Evolutionary conservation across 805 yeast species (phyloP).

Genomic region (Hyphopichia homilentoma): DNA sequence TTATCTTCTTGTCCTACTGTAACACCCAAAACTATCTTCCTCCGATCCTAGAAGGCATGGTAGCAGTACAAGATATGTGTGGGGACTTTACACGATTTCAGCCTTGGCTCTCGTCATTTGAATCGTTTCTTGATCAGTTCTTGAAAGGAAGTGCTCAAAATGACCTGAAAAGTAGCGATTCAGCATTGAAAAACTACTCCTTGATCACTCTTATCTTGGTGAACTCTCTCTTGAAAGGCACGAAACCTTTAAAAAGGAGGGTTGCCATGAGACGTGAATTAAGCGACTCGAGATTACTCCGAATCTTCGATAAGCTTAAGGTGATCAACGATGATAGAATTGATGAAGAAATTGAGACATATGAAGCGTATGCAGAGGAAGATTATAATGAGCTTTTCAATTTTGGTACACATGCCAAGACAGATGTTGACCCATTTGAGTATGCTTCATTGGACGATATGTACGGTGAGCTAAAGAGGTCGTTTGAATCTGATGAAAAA

Average conservation of each 20-base stretch:
- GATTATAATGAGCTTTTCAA: conserved; percentile 26
- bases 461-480: conserved; percentile 10
- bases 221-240: conserved; percentile 29
- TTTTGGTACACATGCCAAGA: conserved; percentile 1
- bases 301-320: conserved; percentile 32
- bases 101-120: conserved; percentile 39
- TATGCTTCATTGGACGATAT: conserved; percentile 10
- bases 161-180: conserved; percentile 9
- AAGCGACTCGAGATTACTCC: conserved; percentile 29
- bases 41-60: conserved; percentile 28
- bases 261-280: conserved; percentile 32
- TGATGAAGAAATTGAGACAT: conserved; percentile 34
- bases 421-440: conserved; percentile 1
- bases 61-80: conserved; percentile 27
- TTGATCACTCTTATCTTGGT: conserved; percentile 34
- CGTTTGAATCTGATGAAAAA: conserved; percentile 2
- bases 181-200: conserved; percentile 27
- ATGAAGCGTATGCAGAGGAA: conserved; percentile 36
- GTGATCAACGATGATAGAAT: conserved; percentile 26
- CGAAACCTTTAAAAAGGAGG: conserved; percentile 23
- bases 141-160: conserved; percentile 8
- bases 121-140: conserved; percentile 30
- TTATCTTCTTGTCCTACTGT: conserved; percentile 32
- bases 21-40: conserved; percentile 21
- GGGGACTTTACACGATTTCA: conserved; percentile 36